Evolutionary conservation across 2,329 filamentous ascomycete species (phyloP), one percentile per base, ranked within the genome.

Genomic region (Aquanectria penicillioides): DNA sequence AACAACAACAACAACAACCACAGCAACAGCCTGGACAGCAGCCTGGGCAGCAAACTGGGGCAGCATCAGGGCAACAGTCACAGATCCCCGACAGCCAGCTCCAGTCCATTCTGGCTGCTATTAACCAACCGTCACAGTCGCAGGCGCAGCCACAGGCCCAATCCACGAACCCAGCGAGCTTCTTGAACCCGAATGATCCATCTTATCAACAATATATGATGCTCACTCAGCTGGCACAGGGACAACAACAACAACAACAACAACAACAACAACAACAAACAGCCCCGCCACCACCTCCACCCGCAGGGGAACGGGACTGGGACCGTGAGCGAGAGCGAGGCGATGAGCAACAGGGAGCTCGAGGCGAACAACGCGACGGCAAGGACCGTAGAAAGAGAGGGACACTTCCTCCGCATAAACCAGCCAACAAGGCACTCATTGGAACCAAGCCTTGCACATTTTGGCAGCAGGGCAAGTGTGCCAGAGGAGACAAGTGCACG

Each of bases 401-500:
- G 26, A 78, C 75, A 12, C 72, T 78, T 28, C 74, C 75, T 23
- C 75, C 73, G 8, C 78, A 81, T 58, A 76, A 80, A 56, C 76
- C 78, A 15, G 77, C 74, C 61, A 86, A 89, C 68, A 83, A 81
- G 58, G 81, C 83, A 12, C 78, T 87, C 12, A 86, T 87, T 44
- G 86, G 87, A 53, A 90, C 88, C 37, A 87, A 90, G 69, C 82
- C 88, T 5, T 92, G 90, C 73, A 83, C 83, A 17, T 93, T 91
- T 73, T 92, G 82, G 80, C 82, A 85, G 57, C 85, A 90, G 70
- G 89, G 89, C 12, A 88, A 88, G 70, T 92, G 90, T 75, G 86
- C 85, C 6, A 89, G 91, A 71, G 90, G 90, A 18, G 88, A 89
- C 29, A 87, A 87, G 68, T 92, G 90, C 77, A 92, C 89, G 2